Conservation (phyloP, 108 stramenopile species). For the Cyclotella kingstonii region DNA sequence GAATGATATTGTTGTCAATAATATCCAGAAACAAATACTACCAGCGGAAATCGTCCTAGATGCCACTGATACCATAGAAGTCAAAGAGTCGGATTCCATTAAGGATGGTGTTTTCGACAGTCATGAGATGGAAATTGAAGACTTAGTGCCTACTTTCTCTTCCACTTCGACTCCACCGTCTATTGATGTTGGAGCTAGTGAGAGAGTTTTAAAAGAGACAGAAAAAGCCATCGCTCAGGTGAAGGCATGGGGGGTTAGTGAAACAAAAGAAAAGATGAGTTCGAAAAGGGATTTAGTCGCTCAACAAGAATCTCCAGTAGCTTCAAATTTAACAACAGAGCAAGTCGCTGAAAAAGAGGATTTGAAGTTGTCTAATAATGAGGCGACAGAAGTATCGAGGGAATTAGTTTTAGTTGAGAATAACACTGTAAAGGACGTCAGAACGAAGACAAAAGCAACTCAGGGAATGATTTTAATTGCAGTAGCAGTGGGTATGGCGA, state of each 20-base stretch:
- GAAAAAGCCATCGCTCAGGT: conserved; percentile 27
- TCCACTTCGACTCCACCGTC: no score
- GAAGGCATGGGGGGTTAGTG: conserved; percentile 19
- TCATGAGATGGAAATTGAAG: no score
- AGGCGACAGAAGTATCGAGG: not conserved
- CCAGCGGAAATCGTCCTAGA: no score
- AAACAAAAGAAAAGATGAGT: conserved; percentile 30
- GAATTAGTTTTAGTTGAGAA: not conserved
- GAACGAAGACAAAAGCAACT: conserved; percentile 15
- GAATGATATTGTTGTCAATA: no score
- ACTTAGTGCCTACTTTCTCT: no score
- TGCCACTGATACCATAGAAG: no score
- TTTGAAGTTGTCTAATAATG: not conserved
- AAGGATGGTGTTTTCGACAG: no score
- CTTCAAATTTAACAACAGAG: not conserved
- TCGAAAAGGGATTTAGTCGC: conserved; percentile 2
- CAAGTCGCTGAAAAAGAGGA: not conserved
- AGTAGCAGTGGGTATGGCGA: conserved; percentile 25
- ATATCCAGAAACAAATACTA: no score
- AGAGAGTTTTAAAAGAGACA: conserved; percentile 20
- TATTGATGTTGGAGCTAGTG: no score
- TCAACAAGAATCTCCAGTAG: not conserved
- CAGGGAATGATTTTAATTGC: conserved; percentile 32
- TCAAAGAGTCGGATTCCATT: no score
- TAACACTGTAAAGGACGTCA: conserved; percentile 13